Conservation (phyloP, 164 flowering plant genomes). For the Santalum album region DNA sequence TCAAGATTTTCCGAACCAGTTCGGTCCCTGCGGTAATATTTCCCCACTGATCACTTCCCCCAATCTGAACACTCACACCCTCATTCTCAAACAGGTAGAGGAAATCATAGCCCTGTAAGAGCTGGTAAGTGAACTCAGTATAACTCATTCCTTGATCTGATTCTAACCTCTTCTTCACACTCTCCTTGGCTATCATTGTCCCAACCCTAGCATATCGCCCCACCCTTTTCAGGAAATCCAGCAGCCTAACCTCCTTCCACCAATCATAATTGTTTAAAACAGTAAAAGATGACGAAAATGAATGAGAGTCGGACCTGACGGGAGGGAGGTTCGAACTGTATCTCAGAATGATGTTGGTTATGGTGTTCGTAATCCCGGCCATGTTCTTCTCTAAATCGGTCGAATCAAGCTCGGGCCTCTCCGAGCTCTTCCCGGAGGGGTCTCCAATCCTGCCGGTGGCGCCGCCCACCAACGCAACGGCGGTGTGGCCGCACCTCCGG, state of each 20-base stretch:
- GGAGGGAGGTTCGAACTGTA: background rate
- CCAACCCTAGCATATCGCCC: constrained; percentile 69
- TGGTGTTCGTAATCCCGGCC: constrained; percentile 29
- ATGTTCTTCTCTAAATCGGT: constrained; percentile 40
- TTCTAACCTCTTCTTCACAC: constrained; percentile 52
- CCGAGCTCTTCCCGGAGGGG: constrained; percentile 74
- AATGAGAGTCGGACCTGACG: background rate
- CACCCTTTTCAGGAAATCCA: constrained; percentile 53
- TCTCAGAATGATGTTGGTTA: constrained; percentile 26
- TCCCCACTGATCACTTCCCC: constrained; percentile 92
- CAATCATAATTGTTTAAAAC: constrained; percentile 72
- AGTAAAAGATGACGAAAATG: constrained; percentile 10
- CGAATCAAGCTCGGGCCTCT: constrained; percentile 60
- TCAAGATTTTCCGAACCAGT: constrained; percentile 50
- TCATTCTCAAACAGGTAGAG: constrained; percentile 37
- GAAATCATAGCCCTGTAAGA: constrained; percentile 65
- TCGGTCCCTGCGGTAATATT: constrained; percentile 87
- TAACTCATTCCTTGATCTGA: constrained; percentile 65
- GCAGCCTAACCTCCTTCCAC: constrained; percentile 64
- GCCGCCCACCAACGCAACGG: constrained; percentile 67
- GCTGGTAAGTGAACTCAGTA: constrained; percentile 74
- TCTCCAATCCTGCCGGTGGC: constrained; percentile 82
- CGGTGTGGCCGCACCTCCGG: constrained; percentile 50
- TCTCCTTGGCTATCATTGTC: constrained; percentile 55
- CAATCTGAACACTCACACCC: constrained; percentile 68